Evolutionary conservation across 805 yeast species (phyloP), one percentile per base, ranked within the genome.

Genomic region (Saccharomycopsis sp.): DNA sequence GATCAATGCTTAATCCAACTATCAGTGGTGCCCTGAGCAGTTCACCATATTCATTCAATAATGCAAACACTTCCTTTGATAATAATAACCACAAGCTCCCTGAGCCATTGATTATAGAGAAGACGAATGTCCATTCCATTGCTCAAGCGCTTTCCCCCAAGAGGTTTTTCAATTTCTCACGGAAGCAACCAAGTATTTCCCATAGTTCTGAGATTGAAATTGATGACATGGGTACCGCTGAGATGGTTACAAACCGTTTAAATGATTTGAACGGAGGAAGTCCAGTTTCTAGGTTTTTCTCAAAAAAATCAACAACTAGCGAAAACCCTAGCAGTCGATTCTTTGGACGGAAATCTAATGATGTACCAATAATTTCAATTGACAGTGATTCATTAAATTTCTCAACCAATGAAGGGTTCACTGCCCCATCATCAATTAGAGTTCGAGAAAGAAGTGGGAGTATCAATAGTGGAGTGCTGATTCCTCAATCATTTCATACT

Each of bases 401-500:
- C 19, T 17, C 17, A 14, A 29, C n/a, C 21, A 39, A 16, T n/a
- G 40, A 26, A n/a, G 14, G 4, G 27, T 38, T 26, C 19, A 20
- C 20, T 6, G 45, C 40, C 4, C 48, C 48, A 16, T 14, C 35
- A 9, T 31, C 44, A 4, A 21, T 39, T 3, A 38, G 38, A 14
- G 49, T 43, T 7, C 24, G 52, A 6, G 52, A 46, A 4, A 40
- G 52, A 29, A 45, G 50, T 36, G 47, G 45, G 13, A 49, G 52
- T 43, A 41, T 49, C n/a, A 46, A 45, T 32, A 49, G 52, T 40
- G 52, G 50, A 4, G 13, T 32, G 13, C 39, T 41, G 27, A 35
- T 40, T 14, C 41, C 50, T 4, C 52, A 49, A 33, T 46, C 51
- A 9, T 49, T 41, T 23, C 52, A 49, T 29, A 46, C 52, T 6